phyloP scores from a whole-genome alignment of 257 asterid genomes.

The Coffea eugenioides region DNA sequence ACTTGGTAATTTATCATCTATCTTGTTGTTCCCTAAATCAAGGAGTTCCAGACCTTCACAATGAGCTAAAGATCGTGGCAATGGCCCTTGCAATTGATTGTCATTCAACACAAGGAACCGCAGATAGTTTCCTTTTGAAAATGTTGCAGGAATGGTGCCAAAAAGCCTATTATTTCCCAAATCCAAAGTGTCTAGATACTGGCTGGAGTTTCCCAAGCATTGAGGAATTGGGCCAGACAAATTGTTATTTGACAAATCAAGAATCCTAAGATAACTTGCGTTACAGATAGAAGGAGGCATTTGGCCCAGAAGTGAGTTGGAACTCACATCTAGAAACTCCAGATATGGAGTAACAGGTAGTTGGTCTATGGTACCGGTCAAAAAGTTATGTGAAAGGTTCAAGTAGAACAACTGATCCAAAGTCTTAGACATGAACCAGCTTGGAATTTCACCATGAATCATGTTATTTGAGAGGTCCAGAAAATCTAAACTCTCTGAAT shows the following conservation, averaged over 20 bases:
- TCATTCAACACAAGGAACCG: slow-evolving; percentile 7
- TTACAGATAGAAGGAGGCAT: too few relatives aligned
- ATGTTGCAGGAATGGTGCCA: not conserved
- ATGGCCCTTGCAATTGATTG: slow-evolving; percentile 16
- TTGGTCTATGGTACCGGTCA: too few relatives aligned
- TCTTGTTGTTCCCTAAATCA: slow-evolving; percentile 22
- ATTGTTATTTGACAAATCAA: not conserved
- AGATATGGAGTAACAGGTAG: too few relatives aligned
- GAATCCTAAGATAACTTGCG: not conserved
- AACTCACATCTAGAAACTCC: not conserved
- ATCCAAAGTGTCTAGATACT: not conserved
- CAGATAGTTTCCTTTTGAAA: not conserved
- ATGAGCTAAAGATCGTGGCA: slow-evolving; percentile 19
- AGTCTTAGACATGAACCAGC: too few relatives aligned
- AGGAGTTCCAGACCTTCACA: slow-evolving; percentile 15
- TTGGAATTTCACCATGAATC: not conserved
- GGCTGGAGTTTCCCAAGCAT: slow-evolving; percentile 4
- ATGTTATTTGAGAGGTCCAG: slow-evolving; percentile 14
- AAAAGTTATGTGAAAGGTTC: too few relatives aligned
- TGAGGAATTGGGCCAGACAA: slow-evolving; percentile 9
- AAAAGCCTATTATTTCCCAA: not conserved
- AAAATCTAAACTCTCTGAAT: not conserved
- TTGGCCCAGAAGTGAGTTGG: not conserved
- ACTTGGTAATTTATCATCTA: slow-evolving; percentile 28
- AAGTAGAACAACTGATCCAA: too few relatives aligned